phyloP scores from a whole-genome alignment of 2,329 filamentous ascomycete genomes.

The Xylariaceae sp. region DNA sequence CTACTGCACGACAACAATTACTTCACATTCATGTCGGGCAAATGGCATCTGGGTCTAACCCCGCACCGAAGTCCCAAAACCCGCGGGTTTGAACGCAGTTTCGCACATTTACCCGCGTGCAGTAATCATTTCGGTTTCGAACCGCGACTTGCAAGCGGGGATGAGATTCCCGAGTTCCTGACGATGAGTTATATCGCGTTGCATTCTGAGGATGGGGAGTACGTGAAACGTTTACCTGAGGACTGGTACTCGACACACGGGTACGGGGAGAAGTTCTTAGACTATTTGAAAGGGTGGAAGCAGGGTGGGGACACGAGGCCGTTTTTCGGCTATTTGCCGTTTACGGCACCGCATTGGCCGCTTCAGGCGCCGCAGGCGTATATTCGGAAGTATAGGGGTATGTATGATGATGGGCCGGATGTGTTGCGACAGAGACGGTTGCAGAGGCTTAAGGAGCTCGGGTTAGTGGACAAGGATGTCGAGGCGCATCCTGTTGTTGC shows the following conservation, averaged over 20 bases:
- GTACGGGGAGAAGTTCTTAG: constrained; percentile 50
- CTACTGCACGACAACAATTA: constrained; percentile 55
- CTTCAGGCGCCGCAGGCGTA: constrained; percentile 53
- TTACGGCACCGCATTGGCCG: constrained; percentile 60
- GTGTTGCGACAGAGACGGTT: constrained; percentile 49
- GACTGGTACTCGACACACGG: constrained; percentile 50
- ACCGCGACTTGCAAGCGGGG: constrained; percentile 36
- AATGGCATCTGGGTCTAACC: constrained; percentile 58
- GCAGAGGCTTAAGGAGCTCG: constrained; percentile 50
- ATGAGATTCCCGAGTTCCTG: constrained; percentile 38
- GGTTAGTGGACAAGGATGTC: constrained; percentile 48
- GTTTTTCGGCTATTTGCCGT: constrained; percentile 57
- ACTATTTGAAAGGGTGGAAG: constrained; percentile 47
- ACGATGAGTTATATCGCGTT: constrained; percentile 37
- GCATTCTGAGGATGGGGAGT: constrained; percentile 36
- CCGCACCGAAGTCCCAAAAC: constrained; percentile 51
- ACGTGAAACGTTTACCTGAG: constrained; percentile 40
- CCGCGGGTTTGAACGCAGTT: constrained; percentile 54
- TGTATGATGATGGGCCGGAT: constrained; percentile 57
- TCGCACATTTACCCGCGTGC: constrained; percentile 57
- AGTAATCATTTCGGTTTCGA: constrained; percentile 52
- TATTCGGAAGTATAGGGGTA: constrained; percentile 51
- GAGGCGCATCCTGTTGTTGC: constrained; percentile 47
- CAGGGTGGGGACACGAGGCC: constrained; percentile 35
- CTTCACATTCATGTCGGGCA: constrained; percentile 55